These are phyloP conservation scores for Ophiostoma pallidulum DNA, from an alignment of 2,329 filamentous ascomycete genomes.

Conservation along the genomic window DNA sequence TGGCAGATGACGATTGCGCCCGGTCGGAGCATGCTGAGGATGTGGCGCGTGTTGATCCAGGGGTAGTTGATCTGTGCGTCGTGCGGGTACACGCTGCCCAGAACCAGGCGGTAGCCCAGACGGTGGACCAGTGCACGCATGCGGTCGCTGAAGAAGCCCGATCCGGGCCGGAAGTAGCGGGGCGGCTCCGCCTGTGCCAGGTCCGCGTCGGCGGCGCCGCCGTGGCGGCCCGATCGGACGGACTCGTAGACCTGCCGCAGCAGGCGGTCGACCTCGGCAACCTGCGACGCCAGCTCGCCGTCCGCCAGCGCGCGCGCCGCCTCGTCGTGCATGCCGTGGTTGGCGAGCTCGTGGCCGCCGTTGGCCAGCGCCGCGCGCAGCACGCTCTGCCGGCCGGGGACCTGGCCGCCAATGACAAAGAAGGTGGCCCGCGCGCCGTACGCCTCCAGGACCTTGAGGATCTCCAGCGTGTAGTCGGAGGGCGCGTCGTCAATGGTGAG, in stretches of 20 bases:
- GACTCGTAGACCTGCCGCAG: conserved; percentile 48
- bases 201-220: conserved; percentile 30
- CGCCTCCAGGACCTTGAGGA: conserved; percentile 56
- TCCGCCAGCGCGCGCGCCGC: conserved; percentile 54
- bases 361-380: conserved; percentile 49
- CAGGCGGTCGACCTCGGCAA: conserved; percentile 52
- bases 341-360: conserved; percentile 62
- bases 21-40: conserved; percentile 67
- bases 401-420: conserved; percentile 78
- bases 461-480: conserved; percentile 59
- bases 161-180: conserved; percentile 72
- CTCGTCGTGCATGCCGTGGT: conserved; percentile 86
- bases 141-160: conserved; percentile 65
- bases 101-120: conserved; percentile 61
- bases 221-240: conserved; percentile 23
- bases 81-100: conserved; percentile 82
- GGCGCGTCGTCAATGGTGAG: conserved; percentile 85
- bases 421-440: conserved; percentile 70
- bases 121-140: conserved; percentile 54
- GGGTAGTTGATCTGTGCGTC: conserved; percentile 73
- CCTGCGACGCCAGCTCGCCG: conserved; percentile 51
- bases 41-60: conserved; percentile 63
- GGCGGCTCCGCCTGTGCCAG: conserved; percentile 28
- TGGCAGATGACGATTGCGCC: conserved; percentile 81
- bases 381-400: conserved; percentile 43